Evolutionary conservation across 345 rosid species (phyloP).

Genomic region (Zanthoxylum bungeanum): DNA sequence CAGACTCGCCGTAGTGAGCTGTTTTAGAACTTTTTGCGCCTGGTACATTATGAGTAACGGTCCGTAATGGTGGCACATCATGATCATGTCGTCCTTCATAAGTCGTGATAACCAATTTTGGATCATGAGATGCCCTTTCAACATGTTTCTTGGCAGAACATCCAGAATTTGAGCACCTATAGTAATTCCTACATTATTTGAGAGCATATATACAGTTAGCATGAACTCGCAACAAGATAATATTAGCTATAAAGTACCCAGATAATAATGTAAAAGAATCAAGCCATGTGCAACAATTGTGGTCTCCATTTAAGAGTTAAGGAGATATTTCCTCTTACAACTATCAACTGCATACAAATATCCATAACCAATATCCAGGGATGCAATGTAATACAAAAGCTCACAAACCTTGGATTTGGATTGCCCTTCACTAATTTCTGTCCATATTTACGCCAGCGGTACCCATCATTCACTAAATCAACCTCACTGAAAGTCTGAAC

Average conservation of each 20-base stretch:
- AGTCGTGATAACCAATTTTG: constrained; percentile 65
- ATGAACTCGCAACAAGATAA: neutral
- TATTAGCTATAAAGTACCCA: neutral
- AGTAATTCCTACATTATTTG: constrained; percentile 74
- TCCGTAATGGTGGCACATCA: constrained; percentile 71
- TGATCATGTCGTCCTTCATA: constrained; percentile 93
- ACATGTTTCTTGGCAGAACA: constrained; percentile 92
- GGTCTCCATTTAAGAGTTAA: neutral
- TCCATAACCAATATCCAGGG: neutral
- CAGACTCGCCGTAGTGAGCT: constrained; percentile 29
- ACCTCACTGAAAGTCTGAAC: constrained; percentile 56
- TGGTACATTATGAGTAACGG: constrained; percentile 48
- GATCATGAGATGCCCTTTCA: constrained; percentile 73
- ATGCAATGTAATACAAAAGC: neutral
- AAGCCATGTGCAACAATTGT: neutral
- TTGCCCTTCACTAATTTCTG: constrained; percentile 96
- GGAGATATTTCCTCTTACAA: neutral
- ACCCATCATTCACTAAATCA: constrained; percentile 87
- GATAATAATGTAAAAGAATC: neutral
- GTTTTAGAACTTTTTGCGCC: constrained; percentile 22
- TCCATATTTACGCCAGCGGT: constrained; percentile 99
- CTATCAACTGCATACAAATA: neutral
- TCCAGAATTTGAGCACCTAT: constrained; percentile 89
- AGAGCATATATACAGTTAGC: constrained; percentile 7
- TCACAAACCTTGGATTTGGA: constrained; percentile 79